Evolutionary conservation across 1,139 yeast species (phyloP), one percentile per base, ranked within the genome.

Genomic region (Kazachstania sp.): DNA sequence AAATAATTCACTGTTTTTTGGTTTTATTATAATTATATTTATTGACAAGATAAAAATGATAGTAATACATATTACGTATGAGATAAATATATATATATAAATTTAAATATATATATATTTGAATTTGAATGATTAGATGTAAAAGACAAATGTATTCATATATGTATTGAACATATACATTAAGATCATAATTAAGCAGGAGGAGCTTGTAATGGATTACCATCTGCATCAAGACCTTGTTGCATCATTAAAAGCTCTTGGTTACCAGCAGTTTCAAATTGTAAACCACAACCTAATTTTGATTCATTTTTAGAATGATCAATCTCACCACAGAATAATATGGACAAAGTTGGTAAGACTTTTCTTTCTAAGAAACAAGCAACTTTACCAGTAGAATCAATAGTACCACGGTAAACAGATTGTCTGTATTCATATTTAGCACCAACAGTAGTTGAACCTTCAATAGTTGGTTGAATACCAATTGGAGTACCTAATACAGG

Each of bases 351-450:
- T 61, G 97, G 97, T 63, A 90, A 76, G 49, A 94, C 81, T 69
- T 95, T 83, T 75, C 88, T 88, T 73, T 92, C 98, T 67, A 92
- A 75, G 73, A 87, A 82, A 59, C 92, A 87, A 50, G 86, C 77
- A 49, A 92, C 95, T 72, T 86, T 88, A 69, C 98, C 98, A 52
- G 77, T 75, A 47, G 95, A 81, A 71, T 90, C 97, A 54, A 92
- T 66, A 70, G 90, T 95, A 63, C 97, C 97, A 71, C 98, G 83
- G 79, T 87, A 88, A 49, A 87, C 83, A 51, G 95, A 83, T 71
- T 88, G 95, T 73, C 97, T 88, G 78, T 88, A 94, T 73, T 92
- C 98, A 71, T 92, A 92, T 73, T 90, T 92, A 62, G 97, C 96
- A 70, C 97, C 98, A 50, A 92, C 69, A 54, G 97, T 86, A 60